Evolutionary conservation across 1,284 basidiomycete species (phyloP).

Genomic region (Exobasidium rhododendri): DNA sequence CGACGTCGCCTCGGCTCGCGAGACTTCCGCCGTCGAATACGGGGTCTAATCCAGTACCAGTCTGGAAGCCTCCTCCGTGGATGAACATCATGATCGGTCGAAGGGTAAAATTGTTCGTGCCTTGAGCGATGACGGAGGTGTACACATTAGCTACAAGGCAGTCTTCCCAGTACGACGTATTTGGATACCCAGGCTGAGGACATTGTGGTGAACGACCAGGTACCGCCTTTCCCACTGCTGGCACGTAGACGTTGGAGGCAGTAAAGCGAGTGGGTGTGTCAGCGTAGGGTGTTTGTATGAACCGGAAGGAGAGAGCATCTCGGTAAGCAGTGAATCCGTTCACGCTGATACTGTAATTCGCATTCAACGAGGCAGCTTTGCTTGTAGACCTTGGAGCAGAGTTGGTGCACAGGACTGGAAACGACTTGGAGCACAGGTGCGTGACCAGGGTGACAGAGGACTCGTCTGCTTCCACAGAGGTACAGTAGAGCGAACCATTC

Average conservation of each 20-base stretch:
- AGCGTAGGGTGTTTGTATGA: slow-evolving; percentile 13
- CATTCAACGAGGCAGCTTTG: slow-evolving; percentile 5
- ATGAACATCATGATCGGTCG: slow-evolving; percentile 63
- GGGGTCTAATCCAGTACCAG: slow-evolving; percentile 57
- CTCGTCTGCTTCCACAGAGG: not conserved
- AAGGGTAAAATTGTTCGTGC: slow-evolving; percentile 33
- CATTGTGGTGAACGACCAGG: slow-evolving; percentile 2
- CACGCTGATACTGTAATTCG: not conserved
- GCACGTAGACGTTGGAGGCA: slow-evolving; percentile 2
- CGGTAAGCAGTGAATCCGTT: slow-evolving; percentile 8
- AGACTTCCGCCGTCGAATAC: slow-evolving; percentile 59
- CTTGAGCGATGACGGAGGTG: slow-evolving; percentile 57
- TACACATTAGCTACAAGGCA: slow-evolving; percentile 65
- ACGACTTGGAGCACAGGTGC: not conserved
- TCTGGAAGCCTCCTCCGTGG: slow-evolving; percentile 56
- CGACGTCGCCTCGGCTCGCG: slow-evolving; percentile 58
- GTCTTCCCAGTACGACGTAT: slow-evolving; percentile 44
- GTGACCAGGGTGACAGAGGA: not conserved
- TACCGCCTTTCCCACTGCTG: not conserved
- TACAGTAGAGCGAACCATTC: not conserved
- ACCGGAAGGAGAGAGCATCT: slow-evolving; percentile 11
- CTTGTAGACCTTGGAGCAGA: not conserved
- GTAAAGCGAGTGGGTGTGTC: slow-evolving; percentile 9
- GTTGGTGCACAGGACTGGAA: slow-evolving; percentile 15
- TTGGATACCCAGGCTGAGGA: slow-evolving; percentile 6